A percentile compares a stretch with the other conserved stretches of the same genome.
These are phyloP conservation scores for Arthrobotrys iridis DNA, from an alignment of 2,329 filamentous ascomycete species.

Conservation along the genomic window DNA sequence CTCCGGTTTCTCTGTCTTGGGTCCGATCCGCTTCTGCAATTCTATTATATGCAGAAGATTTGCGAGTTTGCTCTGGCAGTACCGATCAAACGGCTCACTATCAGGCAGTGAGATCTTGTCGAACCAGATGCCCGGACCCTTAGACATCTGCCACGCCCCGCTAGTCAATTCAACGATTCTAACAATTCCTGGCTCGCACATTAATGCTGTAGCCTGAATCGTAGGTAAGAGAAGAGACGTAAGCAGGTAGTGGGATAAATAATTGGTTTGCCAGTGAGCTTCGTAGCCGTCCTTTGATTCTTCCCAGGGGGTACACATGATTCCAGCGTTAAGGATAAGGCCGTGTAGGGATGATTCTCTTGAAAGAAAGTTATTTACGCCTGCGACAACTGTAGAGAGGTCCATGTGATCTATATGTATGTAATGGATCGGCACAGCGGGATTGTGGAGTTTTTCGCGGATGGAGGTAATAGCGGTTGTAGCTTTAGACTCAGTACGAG, in stretches of 20 bases:
- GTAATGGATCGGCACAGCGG: constrained; percentile 51
- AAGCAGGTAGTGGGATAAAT: constrained; percentile 66
- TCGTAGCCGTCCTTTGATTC: constrained; percentile 59
- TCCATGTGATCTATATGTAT: constrained; percentile 57
- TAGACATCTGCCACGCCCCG: constrained; percentile 60
- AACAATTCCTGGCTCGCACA: constrained; percentile 57
- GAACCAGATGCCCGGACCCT: constrained; percentile 62
- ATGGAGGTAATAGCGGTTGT: constrained; percentile 62
- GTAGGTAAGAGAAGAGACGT: constrained; percentile 64
- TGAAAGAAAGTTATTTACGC: constrained; percentile 49
- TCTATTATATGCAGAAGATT: constrained; percentile 63
- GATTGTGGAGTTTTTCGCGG: constrained; percentile 55
- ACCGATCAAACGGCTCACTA: constrained; percentile 60
- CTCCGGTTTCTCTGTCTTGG: constrained; percentile 58
- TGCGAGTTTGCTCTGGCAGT: constrained; percentile 65
- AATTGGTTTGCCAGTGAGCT: constrained; percentile 65
- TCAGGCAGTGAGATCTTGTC: constrained; percentile 62
- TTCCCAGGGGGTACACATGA: constrained; percentile 41
- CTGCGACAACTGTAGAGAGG: constrained; percentile 48
- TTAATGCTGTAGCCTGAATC: constrained; percentile 60
- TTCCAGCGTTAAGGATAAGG: constrained; percentile 43
- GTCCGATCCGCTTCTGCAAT: constrained; percentile 61
- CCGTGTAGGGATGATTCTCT: constrained; percentile 56
- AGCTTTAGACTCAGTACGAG: constrained; percentile 62
- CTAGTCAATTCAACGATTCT: constrained; percentile 64